Percentiles rank a stretch among this genome's conserved stretches.
phyloP scores from a whole-genome alignment of 2,329 filamentous ascomycete species.

The Talaromyces sp. region DNA sequence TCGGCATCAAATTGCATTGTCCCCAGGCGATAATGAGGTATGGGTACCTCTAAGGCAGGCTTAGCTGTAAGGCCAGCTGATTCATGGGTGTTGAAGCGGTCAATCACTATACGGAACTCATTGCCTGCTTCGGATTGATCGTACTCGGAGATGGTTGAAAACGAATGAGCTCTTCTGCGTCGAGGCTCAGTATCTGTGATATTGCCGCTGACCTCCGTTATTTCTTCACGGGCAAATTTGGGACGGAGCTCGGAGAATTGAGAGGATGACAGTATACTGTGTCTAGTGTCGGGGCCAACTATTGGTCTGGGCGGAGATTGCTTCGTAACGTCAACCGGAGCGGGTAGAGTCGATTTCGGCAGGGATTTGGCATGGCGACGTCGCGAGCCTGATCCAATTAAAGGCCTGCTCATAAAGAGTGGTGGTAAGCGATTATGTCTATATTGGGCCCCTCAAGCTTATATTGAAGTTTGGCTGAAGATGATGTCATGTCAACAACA shows the following conservation, averaged over 20 bases:
- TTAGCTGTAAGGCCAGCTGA: slow-evolving; percentile 54
- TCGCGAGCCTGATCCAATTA: slow-evolving; percentile 26
- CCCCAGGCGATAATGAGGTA: slow-evolving; percentile 79
- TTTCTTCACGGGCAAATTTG: slow-evolving; percentile 22
- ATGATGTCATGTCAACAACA: not conserved
- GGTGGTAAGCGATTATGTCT: not conserved
- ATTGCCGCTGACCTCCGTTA: slow-evolving; percentile 20
- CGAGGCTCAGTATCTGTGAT: slow-evolving; percentile 23
- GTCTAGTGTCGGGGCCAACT: slow-evolving; percentile 28
- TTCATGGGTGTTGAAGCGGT: slow-evolving; percentile 57
- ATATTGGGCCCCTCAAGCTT: not conserved
- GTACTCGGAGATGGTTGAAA: slow-evolving; percentile 68
- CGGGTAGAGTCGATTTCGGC: slow-evolving; percentile 32
- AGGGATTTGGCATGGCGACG: slow-evolving; percentile 11
- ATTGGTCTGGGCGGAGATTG: slow-evolving; percentile 36
- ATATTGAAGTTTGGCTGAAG: not conserved
- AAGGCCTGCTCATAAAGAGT: slow-evolving; percentile 24
- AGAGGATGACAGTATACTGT: slow-evolving; percentile 37
- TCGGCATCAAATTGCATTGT: slow-evolving; percentile 72
- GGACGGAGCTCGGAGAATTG: slow-evolving; percentile 38
- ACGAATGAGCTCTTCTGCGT: slow-evolving; percentile 65
- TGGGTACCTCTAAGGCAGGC: slow-evolving; percentile 65
- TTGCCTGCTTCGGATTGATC: slow-evolving; percentile 49
- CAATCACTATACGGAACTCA: slow-evolving; percentile 75
- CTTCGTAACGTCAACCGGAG: slow-evolving; percentile 56